These are phyloP conservation scores for Ustilago tritici DNA, from an alignment of 1,284 basidiomycete genomes.

Conservation along the genomic window DNA sequence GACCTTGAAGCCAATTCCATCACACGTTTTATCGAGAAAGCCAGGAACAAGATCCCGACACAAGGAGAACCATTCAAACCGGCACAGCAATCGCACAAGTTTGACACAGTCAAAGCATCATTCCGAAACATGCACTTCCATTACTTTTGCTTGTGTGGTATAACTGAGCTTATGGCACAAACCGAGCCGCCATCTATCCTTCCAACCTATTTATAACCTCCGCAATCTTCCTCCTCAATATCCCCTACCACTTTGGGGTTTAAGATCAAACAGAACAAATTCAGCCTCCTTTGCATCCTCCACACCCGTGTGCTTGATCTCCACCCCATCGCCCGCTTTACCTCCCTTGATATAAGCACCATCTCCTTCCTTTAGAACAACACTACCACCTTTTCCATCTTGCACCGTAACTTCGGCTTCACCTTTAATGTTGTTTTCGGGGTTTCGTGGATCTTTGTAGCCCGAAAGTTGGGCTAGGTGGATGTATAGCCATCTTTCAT, in stretches of 20 bases:
- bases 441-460: conserved; percentile 65
- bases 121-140: too few species aligned
- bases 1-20: too few species aligned
- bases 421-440: conserved; percentile 62
- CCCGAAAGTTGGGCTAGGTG: conserved; percentile 56
- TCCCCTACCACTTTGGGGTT: conserved; percentile 2
- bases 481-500: conserved; percentile 56
- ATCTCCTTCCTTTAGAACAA: conserved; percentile 68
- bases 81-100: too few species aligned
- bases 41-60: too few species aligned
- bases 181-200: too few species aligned
- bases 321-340: conserved; percentile 27
- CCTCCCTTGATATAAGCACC: conserved; percentile 53
- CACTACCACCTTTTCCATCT: conserved; percentile 71
- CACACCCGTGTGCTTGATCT: conserved; percentile 23
- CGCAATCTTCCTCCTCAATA: too few species aligned
- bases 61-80: too few species aligned
- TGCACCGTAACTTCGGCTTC: conserved; percentile 72
- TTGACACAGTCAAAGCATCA: too few species aligned
- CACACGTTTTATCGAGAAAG: too few species aligned
- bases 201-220: too few species aligned
- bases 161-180: too few species aligned
- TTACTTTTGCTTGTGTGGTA: too few species aligned
- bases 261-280: conserved; percentile 46
- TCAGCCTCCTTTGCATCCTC: conserved; percentile 30